Evolutionary conservation across 139 green algal species (phyloP).

Genomic region (Astrephomene gubernaculifera): DNA sequence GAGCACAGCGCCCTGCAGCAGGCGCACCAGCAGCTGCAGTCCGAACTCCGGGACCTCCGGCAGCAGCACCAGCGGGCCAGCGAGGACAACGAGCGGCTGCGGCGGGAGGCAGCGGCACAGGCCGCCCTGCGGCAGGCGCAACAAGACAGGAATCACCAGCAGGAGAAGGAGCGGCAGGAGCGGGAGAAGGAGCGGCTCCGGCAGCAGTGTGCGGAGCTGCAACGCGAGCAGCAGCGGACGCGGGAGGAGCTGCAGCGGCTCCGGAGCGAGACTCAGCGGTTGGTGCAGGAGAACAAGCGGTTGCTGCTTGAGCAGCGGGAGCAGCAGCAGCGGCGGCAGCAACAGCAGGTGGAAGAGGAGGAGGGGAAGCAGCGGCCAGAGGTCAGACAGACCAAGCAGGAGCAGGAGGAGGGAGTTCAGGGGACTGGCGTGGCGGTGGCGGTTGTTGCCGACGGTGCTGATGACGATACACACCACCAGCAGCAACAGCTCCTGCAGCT

Average conservation of each 20-base stretch:
- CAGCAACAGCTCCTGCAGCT: background rate
- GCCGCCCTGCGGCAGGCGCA: background rate
- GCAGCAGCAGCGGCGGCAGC: background rate
- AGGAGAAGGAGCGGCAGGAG: background rate
- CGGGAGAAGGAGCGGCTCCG: background rate
- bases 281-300: background rate
- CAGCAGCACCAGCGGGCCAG: too few species aligned
- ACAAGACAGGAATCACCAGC: background rate
- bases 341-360: background rate
- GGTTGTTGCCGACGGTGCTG: too few species aligned
- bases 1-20: conserved; percentile 13
- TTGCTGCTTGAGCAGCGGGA: background rate
- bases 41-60: too few species aligned
- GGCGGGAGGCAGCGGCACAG: background rate
- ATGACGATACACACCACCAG: too few species aligned
- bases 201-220: background rate
- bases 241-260: background rate
- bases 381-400: too few species aligned
- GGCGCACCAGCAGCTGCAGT: background rate
- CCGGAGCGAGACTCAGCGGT: too few species aligned
- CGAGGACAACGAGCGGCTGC: conserved; percentile 3
- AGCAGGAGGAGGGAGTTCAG: background rate
- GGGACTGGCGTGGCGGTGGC: too few species aligned
- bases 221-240: background rate
- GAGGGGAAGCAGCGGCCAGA: background rate